phyloP scores from a whole-genome alignment of 2,329 filamentous ascomycete species.

The Blastomyces silverae region DNA sequence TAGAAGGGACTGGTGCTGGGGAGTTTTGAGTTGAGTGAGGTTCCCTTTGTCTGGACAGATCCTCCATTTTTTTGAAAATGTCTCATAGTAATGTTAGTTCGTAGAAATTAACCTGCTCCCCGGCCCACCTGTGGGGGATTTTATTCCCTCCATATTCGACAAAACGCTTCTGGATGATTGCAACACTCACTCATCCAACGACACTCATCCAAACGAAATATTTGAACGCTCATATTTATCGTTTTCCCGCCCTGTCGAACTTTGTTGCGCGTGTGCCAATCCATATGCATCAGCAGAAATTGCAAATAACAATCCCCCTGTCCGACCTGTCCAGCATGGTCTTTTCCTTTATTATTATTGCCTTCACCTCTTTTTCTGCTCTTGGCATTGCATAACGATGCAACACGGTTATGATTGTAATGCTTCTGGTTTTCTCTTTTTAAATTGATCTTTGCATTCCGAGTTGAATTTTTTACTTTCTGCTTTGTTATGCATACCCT shows the following conservation, averaged over 20 bases:
- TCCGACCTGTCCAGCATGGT: not conserved
- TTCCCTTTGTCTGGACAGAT: not conserved
- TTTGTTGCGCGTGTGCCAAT: not conserved
- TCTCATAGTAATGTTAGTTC: slow-evolving; percentile 10
- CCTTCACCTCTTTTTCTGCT: not conserved
- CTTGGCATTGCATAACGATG: not conserved
- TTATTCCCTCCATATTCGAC: not conserved
- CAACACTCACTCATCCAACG: too few relatives aligned
- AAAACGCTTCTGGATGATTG: not conserved
- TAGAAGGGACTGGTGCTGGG: not conserved
- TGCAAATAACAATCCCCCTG: not conserved
- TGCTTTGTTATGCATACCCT: not conserved
- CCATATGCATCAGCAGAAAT: not conserved
- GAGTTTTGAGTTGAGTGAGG: not conserved
- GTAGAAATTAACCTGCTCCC: slow-evolving; percentile 12
- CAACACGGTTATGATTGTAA: not conserved
- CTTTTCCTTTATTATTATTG: not conserved
- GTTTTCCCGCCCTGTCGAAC: not conserved
- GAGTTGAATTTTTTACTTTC: not conserved
- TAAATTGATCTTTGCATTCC: not conserved
- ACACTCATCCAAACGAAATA: not conserved
- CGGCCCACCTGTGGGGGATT: not conserved
- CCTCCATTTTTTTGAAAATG: not conserved
- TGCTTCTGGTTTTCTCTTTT: not conserved
- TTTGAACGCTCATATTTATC: not conserved